Evolutionary conservation across 2,329 filamentous ascomycete species (phyloP).

Genomic region (Drechslerella stenobrocha): DNA sequence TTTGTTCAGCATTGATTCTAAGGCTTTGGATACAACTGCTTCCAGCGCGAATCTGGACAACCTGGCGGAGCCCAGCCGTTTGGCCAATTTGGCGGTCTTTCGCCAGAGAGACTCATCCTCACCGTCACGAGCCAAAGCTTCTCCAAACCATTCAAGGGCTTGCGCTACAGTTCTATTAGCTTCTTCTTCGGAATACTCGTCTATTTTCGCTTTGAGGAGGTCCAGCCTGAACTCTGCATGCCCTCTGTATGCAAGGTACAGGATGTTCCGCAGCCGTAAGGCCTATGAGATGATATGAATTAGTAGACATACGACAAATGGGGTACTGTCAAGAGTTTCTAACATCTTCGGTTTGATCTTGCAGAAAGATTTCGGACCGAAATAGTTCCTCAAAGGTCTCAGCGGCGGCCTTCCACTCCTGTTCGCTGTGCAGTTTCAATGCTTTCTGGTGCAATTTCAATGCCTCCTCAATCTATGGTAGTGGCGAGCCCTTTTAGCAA

Average conservation of each 20-base stretch:
- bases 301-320: too few species aligned
- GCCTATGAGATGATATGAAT: constrained; percentile 65
- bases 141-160: constrained; percentile 52
- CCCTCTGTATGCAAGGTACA: constrained; percentile 95
- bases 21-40: constrained; percentile 47
- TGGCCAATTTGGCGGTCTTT: constrained; percentile 52
- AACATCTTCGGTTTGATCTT: constrained; percentile 63
- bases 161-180: constrained; percentile 56
- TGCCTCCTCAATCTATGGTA: constrained; percentile 80
- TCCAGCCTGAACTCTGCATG: constrained; percentile 91
- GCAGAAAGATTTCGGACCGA: constrained; percentile 83
- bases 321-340: too few species aligned
- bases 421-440: constrained; percentile 86
- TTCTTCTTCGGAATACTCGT: constrained; percentile 49
- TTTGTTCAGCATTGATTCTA: constrained; percentile 33
- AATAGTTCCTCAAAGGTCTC: constrained; percentile 84
- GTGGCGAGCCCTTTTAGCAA: background rate
- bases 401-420: constrained; percentile 71
- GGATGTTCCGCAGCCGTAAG: constrained; percentile 58
- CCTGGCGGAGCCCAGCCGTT: constrained; percentile 51
- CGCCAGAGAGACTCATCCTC: constrained; percentile 52
- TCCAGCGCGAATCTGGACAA: constrained; percentile 52
- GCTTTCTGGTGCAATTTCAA: constrained; percentile 91
- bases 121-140: constrained; percentile 51
- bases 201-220: constrained; percentile 57